Evolutionary conservation across 352 stramenopile genomes (phyloP), one percentile per base, ranked within the genome.

Genomic region (Stramenopiles sp.): DNA sequence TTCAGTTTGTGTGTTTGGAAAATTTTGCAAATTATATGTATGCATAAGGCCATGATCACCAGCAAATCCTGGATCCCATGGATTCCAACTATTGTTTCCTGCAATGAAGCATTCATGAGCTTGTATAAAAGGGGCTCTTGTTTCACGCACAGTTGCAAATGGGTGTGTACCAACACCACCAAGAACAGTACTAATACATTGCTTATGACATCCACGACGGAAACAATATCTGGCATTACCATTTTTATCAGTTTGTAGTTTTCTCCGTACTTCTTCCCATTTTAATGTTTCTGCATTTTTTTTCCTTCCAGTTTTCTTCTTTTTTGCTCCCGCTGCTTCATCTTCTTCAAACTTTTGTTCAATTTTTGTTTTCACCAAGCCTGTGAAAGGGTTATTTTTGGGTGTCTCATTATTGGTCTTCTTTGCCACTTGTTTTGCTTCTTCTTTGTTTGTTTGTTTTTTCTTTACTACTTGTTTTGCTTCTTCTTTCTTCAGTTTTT

Each of bases 301-400:
- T 69, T 23, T 27, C 53, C 53, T 69, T 69, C 27, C 53, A 27
- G 20, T 23, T 23, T 27, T 20, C 27, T 69, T 69, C 27, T 69
- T 69, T 27, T 69, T 69, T 27, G 27, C 53, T 27, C 20, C 20
- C 53, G 20, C 27, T 69, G 27, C 20, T 27, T 69, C 20, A 69
- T 69, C 53, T 69, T 69, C 53, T 69, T 69, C 53, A 69, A 27
- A 20, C 53, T 69, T 69, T 69, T 69, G 53, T 27, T 69, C 53
- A 69, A 69, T 27, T 69, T 69, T 69, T 23, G 27, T 27, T 69
- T 69, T 69, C 27, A 69, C 53, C 20, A 69, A 23, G 20, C 53
- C 53, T 69, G 20, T 27, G 20, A 69, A 27, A 20, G 53, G 20
- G 20, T 69, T 27, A 27, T 69, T 27, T 27, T 69, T 20, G 20